These are phyloP conservation scores for Alternaria alternata DNA, from an alignment of 2,329 filamentous ascomycete genomes.

Conservation along the genomic window DNA sequence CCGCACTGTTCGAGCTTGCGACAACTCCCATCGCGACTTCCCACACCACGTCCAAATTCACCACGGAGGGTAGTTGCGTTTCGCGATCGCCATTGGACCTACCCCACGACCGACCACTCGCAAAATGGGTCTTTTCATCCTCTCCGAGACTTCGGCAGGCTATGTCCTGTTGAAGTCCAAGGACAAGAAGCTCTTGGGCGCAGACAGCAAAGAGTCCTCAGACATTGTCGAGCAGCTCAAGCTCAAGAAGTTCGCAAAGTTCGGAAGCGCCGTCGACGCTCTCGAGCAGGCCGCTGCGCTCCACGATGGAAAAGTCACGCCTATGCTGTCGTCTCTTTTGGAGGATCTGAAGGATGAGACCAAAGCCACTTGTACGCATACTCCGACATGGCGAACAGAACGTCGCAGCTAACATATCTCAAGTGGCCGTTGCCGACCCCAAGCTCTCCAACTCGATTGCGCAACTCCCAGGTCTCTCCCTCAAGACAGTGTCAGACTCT, in stretches of 20 bases:
- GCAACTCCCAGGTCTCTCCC: constrained; percentile 86
- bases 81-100: constrained; percentile 16
- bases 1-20: constrained; percentile 19
- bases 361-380: constrained; percentile 73
- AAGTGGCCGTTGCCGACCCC: constrained; percentile 86
- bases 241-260: constrained; percentile 96
- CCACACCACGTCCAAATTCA: constrained; percentile 24
- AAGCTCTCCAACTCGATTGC: constrained; percentile 91
- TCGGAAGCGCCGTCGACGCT: constrained; percentile 89
- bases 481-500: constrained; percentile 83
- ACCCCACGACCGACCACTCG: constrained; percentile 4
- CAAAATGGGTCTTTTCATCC: constrained; percentile 54
- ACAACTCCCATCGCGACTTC: constrained; percentile 28
- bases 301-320: constrained; percentile 93
- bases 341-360: constrained; percentile 95
- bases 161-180: constrained; percentile 98
- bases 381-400: neutral
- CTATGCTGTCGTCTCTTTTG: constrained; percentile 81
- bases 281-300: constrained; percentile 81
- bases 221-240: constrained; percentile 90
- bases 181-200: constrained; percentile 95
- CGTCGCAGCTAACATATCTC: constrained; percentile 22
- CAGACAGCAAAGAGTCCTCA: constrained; percentile 77
- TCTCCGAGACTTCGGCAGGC: constrained; percentile 67
- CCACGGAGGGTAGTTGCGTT: constrained; percentile 18